phyloP scores from a whole-genome alignment of 75 land plant genomes.

The Azolla pinnata region DNA sequence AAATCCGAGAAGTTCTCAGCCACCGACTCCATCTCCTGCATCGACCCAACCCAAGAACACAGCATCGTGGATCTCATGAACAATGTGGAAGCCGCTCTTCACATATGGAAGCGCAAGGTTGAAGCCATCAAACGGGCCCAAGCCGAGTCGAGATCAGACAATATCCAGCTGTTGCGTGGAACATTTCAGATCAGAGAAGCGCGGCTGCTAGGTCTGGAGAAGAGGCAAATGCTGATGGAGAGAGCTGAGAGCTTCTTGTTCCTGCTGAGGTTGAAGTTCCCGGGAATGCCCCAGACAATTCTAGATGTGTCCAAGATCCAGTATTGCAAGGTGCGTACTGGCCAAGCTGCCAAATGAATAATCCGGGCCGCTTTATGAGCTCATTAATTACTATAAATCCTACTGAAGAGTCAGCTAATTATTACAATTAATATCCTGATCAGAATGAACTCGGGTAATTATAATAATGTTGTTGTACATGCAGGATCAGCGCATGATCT shows the following conservation, averaged over 20 bases:
- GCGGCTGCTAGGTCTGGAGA: conserved; percentile 54
- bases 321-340: conserved; percentile 70
- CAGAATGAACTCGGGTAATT: too few relatives aligned
- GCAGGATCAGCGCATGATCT: too few relatives aligned
- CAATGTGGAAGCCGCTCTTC: conserved; percentile 66
- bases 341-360: too few relatives aligned
- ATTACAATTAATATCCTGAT: too few relatives aligned
- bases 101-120: conserved; percentile 75
- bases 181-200: conserved; percentile 69
- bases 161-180: too few relatives aligned
- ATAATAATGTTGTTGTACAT: too few relatives aligned
- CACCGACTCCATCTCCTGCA: conserved; percentile 36
- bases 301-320: conserved; percentile 91
- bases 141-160: too few relatives aligned
- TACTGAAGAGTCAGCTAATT: too few relatives aligned
- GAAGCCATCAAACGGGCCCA: too few relatives aligned
- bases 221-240: conserved; percentile 47
- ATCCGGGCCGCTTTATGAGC: too few relatives aligned
- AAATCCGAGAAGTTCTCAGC: conserved; percentile 60
- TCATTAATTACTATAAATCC: too few relatives aligned
- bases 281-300: conserved; percentile 75
- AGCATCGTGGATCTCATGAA: conserved; percentile 58
- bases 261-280: conserved; percentile 54
- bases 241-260: conserved; percentile 69
- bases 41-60: conserved; percentile 71